Base-by-base conservation (phyloP, 371 early-diverging fungal genomes). In the Mortierella sp. region DNA sequence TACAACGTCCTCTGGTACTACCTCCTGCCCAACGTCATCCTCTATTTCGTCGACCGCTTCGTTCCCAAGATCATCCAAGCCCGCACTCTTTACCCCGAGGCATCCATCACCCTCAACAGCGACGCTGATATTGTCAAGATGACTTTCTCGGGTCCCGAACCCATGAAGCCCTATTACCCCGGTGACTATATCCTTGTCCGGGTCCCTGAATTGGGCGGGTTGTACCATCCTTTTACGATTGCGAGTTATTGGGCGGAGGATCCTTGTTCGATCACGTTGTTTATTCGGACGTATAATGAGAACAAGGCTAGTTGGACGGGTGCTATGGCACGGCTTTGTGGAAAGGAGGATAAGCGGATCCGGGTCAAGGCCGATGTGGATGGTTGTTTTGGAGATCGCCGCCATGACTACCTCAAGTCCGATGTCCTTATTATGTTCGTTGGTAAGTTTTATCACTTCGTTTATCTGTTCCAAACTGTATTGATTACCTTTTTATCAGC, bases 121-220 rank as follows among this genome's bases (percentile, higher is more conserved):
- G 86, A 86, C 71, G 86, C 86, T 11, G 82, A 86, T 65, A 82
- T 86, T 60, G 79, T 86, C 46, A 79, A 79, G 55, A 48, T 86
- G 71, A 86, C 79, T 4, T 82, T 86, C 63, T 77, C 80, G 32
- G 82, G 82, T 1, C 80, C 71, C 27, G 86, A 86, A 43, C 86
- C 86, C 27, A 82, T 86, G 80, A 86, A 86, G 68, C 86, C 86
- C 27, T 86, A 86, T 63, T 86, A 86, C 58, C 86, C 86, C n/a
- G 86, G 82, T 35, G 86, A 86, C 29, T 82, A 86, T 55, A 82
- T 86, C 58, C 49, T 77, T 0, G 77, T 86, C 32, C 78, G 79
- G 27, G 71, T 86, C n/a, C 86, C 86, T 3, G 49, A 70, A 21
- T 55, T 86, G 21, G 82, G 86, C 16, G 74, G 65, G 1, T 1